phyloP scores from a whole-genome alignment of 2,329 filamentous ascomycete genomes.

The Penicillium capsulatum region DNA sequence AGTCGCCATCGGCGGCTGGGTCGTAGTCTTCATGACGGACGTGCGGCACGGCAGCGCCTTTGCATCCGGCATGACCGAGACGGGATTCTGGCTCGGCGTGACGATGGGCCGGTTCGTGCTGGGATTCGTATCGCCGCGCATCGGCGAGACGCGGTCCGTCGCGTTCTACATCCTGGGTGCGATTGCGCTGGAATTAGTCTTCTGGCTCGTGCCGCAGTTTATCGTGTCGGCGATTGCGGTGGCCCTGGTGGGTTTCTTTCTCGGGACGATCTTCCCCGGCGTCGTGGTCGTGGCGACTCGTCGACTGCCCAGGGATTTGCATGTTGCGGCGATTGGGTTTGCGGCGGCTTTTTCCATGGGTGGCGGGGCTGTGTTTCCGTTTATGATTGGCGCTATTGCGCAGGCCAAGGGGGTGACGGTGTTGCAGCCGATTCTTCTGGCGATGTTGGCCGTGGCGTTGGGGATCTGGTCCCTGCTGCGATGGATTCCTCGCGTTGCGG shows the following conservation, averaged over 20 bases:
- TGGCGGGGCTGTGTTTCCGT: conserved; percentile 52
- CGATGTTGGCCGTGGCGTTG: conserved; percentile 37
- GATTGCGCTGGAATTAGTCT: conserved; percentile 63
- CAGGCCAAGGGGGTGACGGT: conserved; percentile 54
- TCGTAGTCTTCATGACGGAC: conserved; percentile 71
- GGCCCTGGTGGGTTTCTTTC: conserved; percentile 67
- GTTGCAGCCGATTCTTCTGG: conserved; percentile 55
- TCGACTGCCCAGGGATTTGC: conserved; percentile 64
- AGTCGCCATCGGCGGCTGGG: conserved; percentile 54
- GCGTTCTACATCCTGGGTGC: conserved; percentile 58
- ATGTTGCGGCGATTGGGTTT: conserved; percentile 72
- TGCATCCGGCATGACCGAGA: conserved; percentile 64
- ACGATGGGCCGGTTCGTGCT: conserved; percentile 67
- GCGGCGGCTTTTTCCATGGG: conserved; percentile 69
- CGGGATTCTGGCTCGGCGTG: conserved; percentile 75
- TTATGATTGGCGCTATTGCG: conserved; percentile 39
- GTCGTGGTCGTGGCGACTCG: conserved; percentile 68
- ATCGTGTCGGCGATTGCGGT: conserved; percentile 68
- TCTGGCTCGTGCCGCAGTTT: conserved; percentile 74
- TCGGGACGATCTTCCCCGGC: conserved; percentile 71
- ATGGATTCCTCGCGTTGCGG: conserved; percentile 6
- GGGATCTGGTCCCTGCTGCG: conserved; percentile 14
- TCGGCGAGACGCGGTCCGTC: conserved; percentile 55
- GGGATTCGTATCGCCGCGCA: conserved; percentile 16
- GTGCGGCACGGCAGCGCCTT: conserved; percentile 63